Evolutionary conservation across 2,329 filamentous ascomycete genomes (phyloP), one percentile per base, ranked within the genome.

Genomic region (Capronia epimyces): DNA sequence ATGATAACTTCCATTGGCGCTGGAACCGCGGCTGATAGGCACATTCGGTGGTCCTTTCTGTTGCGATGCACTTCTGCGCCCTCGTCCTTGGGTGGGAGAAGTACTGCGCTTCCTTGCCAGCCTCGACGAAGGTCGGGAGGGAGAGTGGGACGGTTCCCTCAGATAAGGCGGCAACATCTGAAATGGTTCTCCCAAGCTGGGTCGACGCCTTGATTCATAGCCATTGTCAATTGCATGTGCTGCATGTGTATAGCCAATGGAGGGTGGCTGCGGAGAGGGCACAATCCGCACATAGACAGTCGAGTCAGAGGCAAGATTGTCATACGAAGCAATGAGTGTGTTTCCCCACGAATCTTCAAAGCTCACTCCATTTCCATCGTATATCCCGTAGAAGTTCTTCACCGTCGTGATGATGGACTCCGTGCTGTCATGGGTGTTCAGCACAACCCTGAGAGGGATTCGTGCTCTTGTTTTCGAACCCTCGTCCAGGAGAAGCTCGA

Each of bases 361-460:
- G 72, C 89, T 95, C 65, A 98, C 86, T 60, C 93, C 90, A 66
- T 84, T 84, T 56, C 81, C 83, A 59, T 91, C 87, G 68, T 96
- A 96, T 60, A 98, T 79, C 55, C 93, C 93, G 67, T 95, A 97
- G 74, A 97, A 97, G 75, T 96, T 97, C 79, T 95, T 97, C 65
- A 97, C 91, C 1, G 93, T 97, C 12, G 89, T 93, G 58, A 97
- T 88, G 72, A 98, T 98, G 29, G 90, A 96, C 67, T 97, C 91
- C 18, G 91, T 97, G 46, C 88, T 90, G 74, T 98, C 93, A 70
- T 97, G 90, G 41, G 88, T 88, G 65, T 86, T 95, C 62, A 98
- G 96, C 65, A 94, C 87, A 39, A 85, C 81, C 59, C 80, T 74
- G 77, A 84, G 82, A 10, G 81, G 81, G 46, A 84, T 77, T 54